Evolutionary conservation across 768 basidiomycete species (phyloP), one percentile per base, ranked within the genome.

Genomic region (Phlebiopsis flavidoalba): DNA sequence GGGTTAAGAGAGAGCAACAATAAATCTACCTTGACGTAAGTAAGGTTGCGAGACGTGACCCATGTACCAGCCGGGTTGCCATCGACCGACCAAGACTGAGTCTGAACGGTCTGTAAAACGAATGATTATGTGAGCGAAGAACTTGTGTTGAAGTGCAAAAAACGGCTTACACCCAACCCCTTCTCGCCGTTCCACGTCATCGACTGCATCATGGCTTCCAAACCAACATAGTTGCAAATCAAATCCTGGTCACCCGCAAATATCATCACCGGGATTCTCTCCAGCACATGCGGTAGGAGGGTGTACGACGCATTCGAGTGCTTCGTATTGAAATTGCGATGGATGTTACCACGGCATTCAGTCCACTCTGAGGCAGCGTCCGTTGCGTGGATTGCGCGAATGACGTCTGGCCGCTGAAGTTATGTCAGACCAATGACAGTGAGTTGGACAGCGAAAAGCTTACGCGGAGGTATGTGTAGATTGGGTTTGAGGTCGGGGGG

Each of bases 181-280:
- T 77, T 86, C 37, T 73, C 86, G 1, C 94, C 95, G 60, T 86
- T 89, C 96, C 96, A 99, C 2, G 80, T 79, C 80, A 99, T 76
- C 31, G 80, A 76, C 63, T 89, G 86, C 51, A 98, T 90, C 82
- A 91, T 85, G 60, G 80, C 81, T 73, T 98, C 95, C 61, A 93
- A 78, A 3, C 97, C 97, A 55, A 95, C 79, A 71, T 97, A 89
- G 72, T 98, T 98, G 77, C 97, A 98, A 63, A 99, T 97, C 47
- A 95, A 76, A 71, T 98, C 97, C 72, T 98, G 91, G 71, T 97
- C 95, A 6, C 97, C 97, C 0, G 86, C 93, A 66, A 97, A 99
- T 50, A 99, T 79, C 64, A 99, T 70, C n/a, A 98, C 82, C 0
- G 89, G 88, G 19, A 98, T 87, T 63, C 81, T 81, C 64, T 87